Evolutionary conservation across 2,329 filamentous ascomycete species (phyloP).

Genomic region (Exophiala viscosa): DNA sequence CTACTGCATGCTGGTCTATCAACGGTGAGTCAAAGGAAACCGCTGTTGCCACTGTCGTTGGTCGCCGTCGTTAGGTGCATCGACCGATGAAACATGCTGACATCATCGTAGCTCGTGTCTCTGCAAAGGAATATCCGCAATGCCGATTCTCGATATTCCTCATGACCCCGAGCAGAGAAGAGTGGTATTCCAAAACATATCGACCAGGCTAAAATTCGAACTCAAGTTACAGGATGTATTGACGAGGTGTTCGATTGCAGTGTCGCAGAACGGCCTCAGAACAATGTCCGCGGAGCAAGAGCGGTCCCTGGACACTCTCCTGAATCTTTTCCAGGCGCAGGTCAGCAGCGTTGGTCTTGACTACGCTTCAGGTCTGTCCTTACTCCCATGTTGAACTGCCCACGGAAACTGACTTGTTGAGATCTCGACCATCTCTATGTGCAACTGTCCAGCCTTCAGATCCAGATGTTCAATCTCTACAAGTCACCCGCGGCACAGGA

Average conservation of each 20-base stretch:
- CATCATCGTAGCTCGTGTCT: conserved; percentile 33
- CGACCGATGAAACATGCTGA: background rate
- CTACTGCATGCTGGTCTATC: conserved; percentile 39
- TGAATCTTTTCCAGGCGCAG: conserved; percentile 37
- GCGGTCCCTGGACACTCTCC: conserved; percentile 35
- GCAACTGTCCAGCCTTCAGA: conserved; percentile 10
- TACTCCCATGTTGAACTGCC: background rate
- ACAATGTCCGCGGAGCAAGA: conserved; percentile 39
- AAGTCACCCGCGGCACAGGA: conserved; percentile 19
- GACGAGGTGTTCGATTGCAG: conserved; percentile 35
- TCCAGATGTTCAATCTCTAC: conserved; percentile 19
- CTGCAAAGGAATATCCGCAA: conserved; percentile 38
- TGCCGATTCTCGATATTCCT: conserved; percentile 34
- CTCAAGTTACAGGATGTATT: conserved; percentile 38
- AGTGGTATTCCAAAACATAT: conserved; percentile 34
- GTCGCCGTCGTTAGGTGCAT: background rate
- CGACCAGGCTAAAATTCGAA: conserved; percentile 35
- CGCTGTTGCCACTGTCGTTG: background rate
- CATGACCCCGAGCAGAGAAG: conserved; percentile 37
- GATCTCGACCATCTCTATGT: conserved; percentile 14
- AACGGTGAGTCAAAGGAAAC: conserved; percentile 31
- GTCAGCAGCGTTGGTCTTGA: conserved; percentile 37
- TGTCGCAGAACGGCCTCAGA: conserved; percentile 38
- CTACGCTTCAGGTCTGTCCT: conserved; percentile 31
- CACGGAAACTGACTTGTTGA: background rate